Evolutionary conservation across 768 basidiomycete species (phyloP), one percentile per base, ranked within the genome.

Genomic region (Amanita molliuscula): DNA sequence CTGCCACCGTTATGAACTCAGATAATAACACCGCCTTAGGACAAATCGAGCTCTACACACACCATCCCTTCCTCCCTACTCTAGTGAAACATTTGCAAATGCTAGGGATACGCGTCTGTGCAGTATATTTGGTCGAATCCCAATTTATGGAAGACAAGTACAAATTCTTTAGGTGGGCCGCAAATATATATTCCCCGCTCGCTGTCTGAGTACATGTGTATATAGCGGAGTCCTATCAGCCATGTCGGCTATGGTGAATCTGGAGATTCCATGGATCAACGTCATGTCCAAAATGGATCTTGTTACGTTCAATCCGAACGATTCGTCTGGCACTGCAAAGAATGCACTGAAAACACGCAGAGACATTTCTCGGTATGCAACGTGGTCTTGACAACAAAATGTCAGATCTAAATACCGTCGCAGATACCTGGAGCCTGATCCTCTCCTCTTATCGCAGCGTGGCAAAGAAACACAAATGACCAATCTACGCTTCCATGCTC

Each of bases 261-360:
- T 99, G 35, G 96, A 97, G 61, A 82, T 96, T 31, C 93, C 94
- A 0, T 94, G 92, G 86, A 84, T 99, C 54, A 98, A 98, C 59
- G 69, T 98, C 63, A 92, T 99, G 88, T 95, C 91, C 38, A 99
- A 99, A 67, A 98, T 99, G 96, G 96, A 99, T 65, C 77, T 99
- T 40, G 88, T 98, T 41, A 89, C 79, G 0, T 64, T 71, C 1
- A 81, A 77, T 57, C 53, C 72, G 4, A 81, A 86, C 36, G 82
- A 82, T 58, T 71, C 76, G 38, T 67, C 75, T 8, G 71, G 76
- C 53, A 76, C 78, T 21, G 74, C 76, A 15, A 69, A 88, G 52
- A 92, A 89, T 61, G 89, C 88, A 13, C 66, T 81, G 49, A 78
- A 88, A 34, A 72, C 72, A 44, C 75, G 75, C 61, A 81, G 81